Base-by-base conservation (phyloP, 2,329 filamentous ascomycete species). In the Tolypocladium album region DNA sequence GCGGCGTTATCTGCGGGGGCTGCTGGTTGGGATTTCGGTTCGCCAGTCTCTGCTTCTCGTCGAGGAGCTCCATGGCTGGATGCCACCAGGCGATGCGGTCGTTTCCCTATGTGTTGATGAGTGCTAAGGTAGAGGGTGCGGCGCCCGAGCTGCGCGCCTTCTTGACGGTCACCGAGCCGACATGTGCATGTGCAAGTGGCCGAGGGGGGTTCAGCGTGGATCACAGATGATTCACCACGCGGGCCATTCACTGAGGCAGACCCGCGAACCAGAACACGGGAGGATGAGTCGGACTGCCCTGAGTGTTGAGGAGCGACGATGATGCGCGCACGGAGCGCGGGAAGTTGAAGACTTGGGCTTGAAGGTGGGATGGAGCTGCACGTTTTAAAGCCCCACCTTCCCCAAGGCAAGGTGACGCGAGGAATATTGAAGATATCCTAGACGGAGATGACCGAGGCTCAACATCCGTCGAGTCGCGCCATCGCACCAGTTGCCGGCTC, bases 11-110 rank as follows among this genome's bases (percentile, higher is more conserved):
- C 36, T 58, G 56, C 42, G 60, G 55, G n/a, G 24, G 53, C 24
- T 58, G 43, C 24, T 38, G 34, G 31, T 39, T 55, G 43, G 8
- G 17, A 24, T 59, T 56, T 34, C 55, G 61, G 15, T 58, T 61
- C 36, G 68, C 63, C 55, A 64, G 61, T 59, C 61, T 61, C 61
- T 67, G 65, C 60, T 72, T 68, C 56, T 68, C 67, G 36, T 71
- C 64, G 47, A 67, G 61, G 42, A 67, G 52, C 57, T 68, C 62
- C 71, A 72, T 72, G 40, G 22, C 61, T 34, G 34, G 9, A 13
- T 22, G 40, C 40, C 17, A 22, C 15, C 27, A 6, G 27, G 27
- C 47, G 9, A 36, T 3, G 27, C 27, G 27, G 27, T n/a, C 47
- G 27, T 17, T 36, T 3, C 34, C 27, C 27, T 3, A 22, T 17